Evolutionary conservation across 169 alveolate species (phyloP), one percentile per base, ranked within the genome.

Genomic region (Cytauxzoon felis): DNA sequence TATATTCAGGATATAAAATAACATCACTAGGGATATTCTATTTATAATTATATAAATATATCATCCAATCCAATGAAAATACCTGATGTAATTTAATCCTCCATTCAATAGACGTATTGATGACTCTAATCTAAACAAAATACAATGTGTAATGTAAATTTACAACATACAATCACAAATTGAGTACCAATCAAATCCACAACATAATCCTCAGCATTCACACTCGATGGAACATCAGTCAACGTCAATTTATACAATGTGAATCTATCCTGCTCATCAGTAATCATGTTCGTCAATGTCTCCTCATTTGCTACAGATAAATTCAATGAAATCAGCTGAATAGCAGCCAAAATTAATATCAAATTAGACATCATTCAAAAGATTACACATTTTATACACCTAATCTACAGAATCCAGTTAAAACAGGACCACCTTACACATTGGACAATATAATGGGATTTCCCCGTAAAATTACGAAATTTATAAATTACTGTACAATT

Each of bases 141-240:
- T 38, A 11, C 45, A 13, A 11, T 38, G 45, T 38, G n/a, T 38
- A 38, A 11, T 38, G 45, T 16, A 7, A 9, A 50, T 21, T 5
- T 32, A 18, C 6, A 52, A 61, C 75, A 1, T 49, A 72, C 82
- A 4, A 56, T 50, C 11, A 47, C 38, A 36, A 72, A 62, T 45
- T 72, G 75, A 6, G 82, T 57, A n/a, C 78, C 82, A 3, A 72
- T 50, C 24, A 72, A 68, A 43, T 72, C 76, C 16, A 72, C 76
- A 41, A 50, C 62, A 19, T 62, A 72, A 51, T 72, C 82, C 4
- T 72, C 76, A 1, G 82, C 82, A 26, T 29, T 61, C 27, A 52
- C 63, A 1, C 18, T 29, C 3, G 24, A 30, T 11, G 82, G 78
- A 42, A 72, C 78, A 32, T 50, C 45, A 27, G 54, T 8, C 19